Conservation (phyloP, 2,329 filamentous ascomycete species). For the Cladosporium phlei region DNA sequence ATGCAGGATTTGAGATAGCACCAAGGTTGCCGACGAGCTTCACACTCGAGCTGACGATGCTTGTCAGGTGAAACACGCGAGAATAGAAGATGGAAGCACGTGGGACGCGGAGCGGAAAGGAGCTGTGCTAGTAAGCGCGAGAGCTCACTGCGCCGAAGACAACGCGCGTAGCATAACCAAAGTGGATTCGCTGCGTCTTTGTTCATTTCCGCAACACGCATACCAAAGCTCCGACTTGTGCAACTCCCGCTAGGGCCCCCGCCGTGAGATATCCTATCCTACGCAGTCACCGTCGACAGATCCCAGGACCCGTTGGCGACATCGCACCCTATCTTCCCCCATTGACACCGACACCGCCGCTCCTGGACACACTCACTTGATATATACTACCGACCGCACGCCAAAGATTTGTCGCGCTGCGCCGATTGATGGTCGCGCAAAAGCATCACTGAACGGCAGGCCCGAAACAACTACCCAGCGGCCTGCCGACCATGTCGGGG, state of each 20-base stretch:
- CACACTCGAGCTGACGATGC: neutral
- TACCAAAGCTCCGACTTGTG: neutral
- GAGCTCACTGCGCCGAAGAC: constrained; percentile 1
- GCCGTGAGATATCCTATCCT: too few species aligned
- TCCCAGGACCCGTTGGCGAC: constrained; percentile 5
- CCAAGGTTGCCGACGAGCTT: too few species aligned
- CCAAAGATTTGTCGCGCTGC: neutral
- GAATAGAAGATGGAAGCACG: too few species aligned
- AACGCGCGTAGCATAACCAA: constrained; percentile 4
- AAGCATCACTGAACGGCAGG: constrained; percentile 11
- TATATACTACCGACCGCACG: neutral
- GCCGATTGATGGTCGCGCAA: constrained; percentile 12
- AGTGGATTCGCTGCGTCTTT: constrained; percentile 2
- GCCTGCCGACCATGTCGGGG: constrained; percentile 41
- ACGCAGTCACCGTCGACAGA: too few species aligned
- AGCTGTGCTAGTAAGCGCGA: neutral
- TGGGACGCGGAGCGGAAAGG: neutral
- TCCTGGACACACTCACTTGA: neutral
- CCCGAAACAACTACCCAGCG: constrained; percentile 7
- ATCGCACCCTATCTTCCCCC: neutral
- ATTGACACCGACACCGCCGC: neutral
- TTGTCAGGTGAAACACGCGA: neutral
- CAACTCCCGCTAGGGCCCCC: too few species aligned
- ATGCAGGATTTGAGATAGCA: too few species aligned
- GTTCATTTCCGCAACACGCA: constrained; percentile 3